Percentiles rank a stretch among this genome's conserved stretches.
These are phyloP conservation scores for Raphanus hybrid DNA, from an alignment of 441 rosid genomes.

Conservation along the genomic window DNA sequence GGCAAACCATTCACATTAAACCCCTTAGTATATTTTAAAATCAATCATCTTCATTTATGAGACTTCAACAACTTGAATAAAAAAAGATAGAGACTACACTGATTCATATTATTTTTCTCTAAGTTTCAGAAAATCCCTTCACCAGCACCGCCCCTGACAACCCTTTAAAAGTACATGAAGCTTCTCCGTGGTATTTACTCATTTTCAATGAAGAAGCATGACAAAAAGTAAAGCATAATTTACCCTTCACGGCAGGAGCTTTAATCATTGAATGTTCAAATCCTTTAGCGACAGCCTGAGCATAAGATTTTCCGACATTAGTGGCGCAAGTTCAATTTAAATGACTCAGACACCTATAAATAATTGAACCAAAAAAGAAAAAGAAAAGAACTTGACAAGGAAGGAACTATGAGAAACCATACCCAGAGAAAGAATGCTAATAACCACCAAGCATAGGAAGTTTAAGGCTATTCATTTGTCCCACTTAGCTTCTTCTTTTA, in stretches of 20 bases:
- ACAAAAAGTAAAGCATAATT: neutral
- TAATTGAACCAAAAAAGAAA: neutral
- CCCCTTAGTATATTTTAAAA: neutral
- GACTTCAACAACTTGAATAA: neutral
- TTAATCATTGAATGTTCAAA: constrained; percentile 74
- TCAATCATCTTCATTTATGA: neutral
- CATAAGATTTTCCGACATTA: neutral
- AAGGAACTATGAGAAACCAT: constrained; percentile 1
- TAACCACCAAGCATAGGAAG: constrained; percentile 5
- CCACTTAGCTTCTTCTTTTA: neutral
- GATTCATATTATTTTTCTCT: neutral
- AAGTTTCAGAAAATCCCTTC: neutral
- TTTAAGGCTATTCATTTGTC: constrained; percentile 10
- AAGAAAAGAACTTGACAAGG: neutral
- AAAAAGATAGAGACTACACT: neutral
- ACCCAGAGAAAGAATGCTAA: constrained; percentile 6
- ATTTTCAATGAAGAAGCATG: no score
- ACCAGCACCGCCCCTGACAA: neutral
- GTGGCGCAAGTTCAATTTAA: no score
- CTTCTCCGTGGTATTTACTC: constrained; percentile 1
- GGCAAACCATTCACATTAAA: no score
- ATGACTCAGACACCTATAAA: neutral
- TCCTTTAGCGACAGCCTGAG: constrained; percentile 80
- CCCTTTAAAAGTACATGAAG: neutral
- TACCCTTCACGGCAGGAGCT: constrained; percentile 87